Evolutionary conservation across 177 flowering plant species (phyloP), one percentile per base, ranked within the genome.

Genomic region (Vitis hybrid): DNA sequence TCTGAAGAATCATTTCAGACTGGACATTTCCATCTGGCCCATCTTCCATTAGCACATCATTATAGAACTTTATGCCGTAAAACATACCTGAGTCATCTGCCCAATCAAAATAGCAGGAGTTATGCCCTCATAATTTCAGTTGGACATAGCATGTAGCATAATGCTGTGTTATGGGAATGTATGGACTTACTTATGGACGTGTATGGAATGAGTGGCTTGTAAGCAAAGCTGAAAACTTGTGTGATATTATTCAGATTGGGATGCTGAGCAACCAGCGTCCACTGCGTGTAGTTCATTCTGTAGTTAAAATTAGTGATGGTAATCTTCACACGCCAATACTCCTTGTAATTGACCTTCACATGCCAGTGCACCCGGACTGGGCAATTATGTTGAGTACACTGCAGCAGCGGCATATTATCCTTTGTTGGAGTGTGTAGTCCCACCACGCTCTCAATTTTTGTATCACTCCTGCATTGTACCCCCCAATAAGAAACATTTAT

Each of bases 291-390:
- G 79, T 90, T 92, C 79, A 84, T 4, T 62, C 92, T 64, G 64
- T 87, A 87, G 75, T 92, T 89, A 76, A 92, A 90, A 69, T 92
- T 90, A 6, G 95, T 92, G 58, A 90, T 70, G 33, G 95, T 76
- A 1, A 90, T 31, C 85, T 92, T 92, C 15, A 75, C 93, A 2
- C 97, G 84, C 97, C 97, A 92, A 71, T 92, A 92, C n/a, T 86
- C 89, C 76, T 83, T 85, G 72, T 92, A 90, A 79, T 90, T 92
- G 58, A 83, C 64, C 81, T 92, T 92, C 54, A 91, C 88, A 71
- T 89, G 95, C 95, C 95, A 90, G 68, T 90, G 95, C n/a, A 91
- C 87, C 28, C 94, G 71, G 4, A 92, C 54, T 0, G 92, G 97
- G 77, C 95, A 92, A 91, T 88, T 89, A 59, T 92, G 97, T 24